These are phyloP conservation scores for Camelina laxa DNA, from an alignment of 345 rosid genomes.

Conservation along the genomic window DNA sequence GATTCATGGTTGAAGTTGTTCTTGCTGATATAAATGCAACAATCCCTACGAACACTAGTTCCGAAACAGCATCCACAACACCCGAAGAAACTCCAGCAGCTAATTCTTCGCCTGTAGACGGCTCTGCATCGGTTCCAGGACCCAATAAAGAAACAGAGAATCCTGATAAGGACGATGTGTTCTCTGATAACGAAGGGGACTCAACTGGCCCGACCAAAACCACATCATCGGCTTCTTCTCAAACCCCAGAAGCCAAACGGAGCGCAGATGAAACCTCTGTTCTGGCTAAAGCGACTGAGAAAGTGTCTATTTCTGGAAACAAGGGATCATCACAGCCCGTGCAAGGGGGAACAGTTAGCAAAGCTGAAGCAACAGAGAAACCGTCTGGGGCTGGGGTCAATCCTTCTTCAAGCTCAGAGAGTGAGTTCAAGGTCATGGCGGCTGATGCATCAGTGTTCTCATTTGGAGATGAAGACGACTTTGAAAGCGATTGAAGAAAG, in stretches of 20 bases:
- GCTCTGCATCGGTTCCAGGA: slow-evolving; percentile 45
- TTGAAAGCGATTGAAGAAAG: slow-evolving; percentile 65
- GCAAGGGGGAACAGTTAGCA: slow-evolving; percentile 35
- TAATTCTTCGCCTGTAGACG: slow-evolving; percentile 44
- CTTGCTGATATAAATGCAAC: slow-evolving; percentile 54
- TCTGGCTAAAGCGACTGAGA: slow-evolving; percentile 52
- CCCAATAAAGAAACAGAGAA: slow-evolving; percentile 51
- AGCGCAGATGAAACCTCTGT: slow-evolving; percentile 51
- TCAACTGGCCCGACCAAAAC: slow-evolving; percentile 39
- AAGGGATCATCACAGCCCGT: slow-evolving; percentile 42
- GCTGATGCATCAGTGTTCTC: slow-evolving; percentile 88
- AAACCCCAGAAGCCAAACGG: slow-evolving; percentile 39
- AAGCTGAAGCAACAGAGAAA: slow-evolving; percentile 38
- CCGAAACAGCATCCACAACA: slow-evolving; percentile 47
- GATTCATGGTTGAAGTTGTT: slow-evolving; percentile 83
- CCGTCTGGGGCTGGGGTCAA: slow-evolving; percentile 37
- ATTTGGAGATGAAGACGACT: slow-evolving; percentile 81
- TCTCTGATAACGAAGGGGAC: slow-evolving; percentile 67
- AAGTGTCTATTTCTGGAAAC: slow-evolving; percentile 53
- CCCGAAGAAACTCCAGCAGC: slow-evolving; percentile 53
- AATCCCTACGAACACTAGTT: slow-evolving; percentile 39
- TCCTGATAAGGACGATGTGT: slow-evolving; percentile 70
- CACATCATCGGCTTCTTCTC: slow-evolving; percentile 37
- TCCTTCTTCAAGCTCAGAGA: slow-evolving; percentile 44
- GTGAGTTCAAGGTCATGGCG: slow-evolving; percentile 79